A percentile compares a stretch with the other conserved stretches of the same genome.
Conservation (phyloP, 2,329 filamentous ascomycete species). For the Xylariaceae sp. region DNA sequence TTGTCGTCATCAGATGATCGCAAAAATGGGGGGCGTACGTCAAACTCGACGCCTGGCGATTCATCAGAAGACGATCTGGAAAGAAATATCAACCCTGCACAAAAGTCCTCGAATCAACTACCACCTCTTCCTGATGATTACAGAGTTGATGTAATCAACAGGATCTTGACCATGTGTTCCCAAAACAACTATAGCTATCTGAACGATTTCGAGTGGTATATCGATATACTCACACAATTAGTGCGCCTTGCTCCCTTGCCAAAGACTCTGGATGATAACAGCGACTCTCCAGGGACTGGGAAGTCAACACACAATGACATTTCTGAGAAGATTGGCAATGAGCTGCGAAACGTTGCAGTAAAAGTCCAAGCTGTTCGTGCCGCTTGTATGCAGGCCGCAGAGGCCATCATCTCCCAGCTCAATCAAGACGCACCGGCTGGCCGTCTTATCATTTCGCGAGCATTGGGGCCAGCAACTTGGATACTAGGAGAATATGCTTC, state of each 20-base stretch:
- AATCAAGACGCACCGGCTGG: constrained; percentile 51
- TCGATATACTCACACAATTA: constrained; percentile 83
- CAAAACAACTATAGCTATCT: constrained; percentile 84
- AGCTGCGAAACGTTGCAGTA: constrained; percentile 86
- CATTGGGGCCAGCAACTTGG: constrained; percentile 77
- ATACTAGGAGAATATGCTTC: constrained; percentile 83
- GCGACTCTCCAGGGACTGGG: constrained; percentile 28
- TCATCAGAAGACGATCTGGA: constrained; percentile 52
- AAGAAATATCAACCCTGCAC: constrained; percentile 34
- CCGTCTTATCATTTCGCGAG: constrained; percentile 59
- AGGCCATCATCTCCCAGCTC: constrained; percentile 66
- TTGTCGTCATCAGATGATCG: constrained; percentile 57
- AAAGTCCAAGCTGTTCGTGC: constrained; percentile 81
- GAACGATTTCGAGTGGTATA: constrained; percentile 95
- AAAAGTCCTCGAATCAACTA: constrained; percentile 38
- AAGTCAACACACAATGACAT: constrained; percentile 44
- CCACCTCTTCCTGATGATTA: constrained; percentile 82
- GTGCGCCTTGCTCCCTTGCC: constrained; percentile 66
- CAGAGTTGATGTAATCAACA: constrained; percentile 73
- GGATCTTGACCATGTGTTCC: constrained; percentile 86
- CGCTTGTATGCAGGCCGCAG: constrained; percentile 79
- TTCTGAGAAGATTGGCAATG: constrained; percentile 73
- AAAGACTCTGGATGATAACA: constrained; percentile 36
- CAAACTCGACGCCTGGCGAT: constrained; percentile 39
- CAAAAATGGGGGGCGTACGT: constrained; percentile 44